A percentile compares a stretch with the other conserved stretches of the same genome.
Conservation (phyloP, 768 basidiomycete genomes). For the Kockovaella imperatae region DNA sequence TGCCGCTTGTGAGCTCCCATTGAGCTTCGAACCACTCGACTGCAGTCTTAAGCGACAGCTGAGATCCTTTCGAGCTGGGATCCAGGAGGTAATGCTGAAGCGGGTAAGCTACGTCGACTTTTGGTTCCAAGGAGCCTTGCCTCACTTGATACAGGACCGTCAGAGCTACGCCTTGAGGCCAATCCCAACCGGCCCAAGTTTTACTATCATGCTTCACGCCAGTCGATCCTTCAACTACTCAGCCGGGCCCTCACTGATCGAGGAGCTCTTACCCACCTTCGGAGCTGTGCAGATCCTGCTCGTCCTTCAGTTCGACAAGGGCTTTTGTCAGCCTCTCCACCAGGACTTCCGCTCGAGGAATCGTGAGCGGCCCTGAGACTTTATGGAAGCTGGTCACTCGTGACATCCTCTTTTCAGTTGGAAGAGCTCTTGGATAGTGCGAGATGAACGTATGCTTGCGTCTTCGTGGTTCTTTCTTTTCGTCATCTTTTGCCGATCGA, state of each 20-base stretch:
- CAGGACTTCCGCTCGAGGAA: slow-evolving; percentile 27
- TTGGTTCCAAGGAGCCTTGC: background rate
- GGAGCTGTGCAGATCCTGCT: slow-evolving; percentile 23
- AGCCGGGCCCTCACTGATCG: too few species aligned
- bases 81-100: slow-evolving; percentile 42
- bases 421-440: too few species aligned
- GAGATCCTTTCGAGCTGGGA: slow-evolving; percentile 13
- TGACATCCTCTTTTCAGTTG: too few species aligned
- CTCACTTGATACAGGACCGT: slow-evolving; percentile 35
- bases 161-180: slow-evolving; percentile 42
- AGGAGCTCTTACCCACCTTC: background rate
- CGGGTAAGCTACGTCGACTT: slow-evolving; percentile 18
- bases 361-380: slow-evolving; percentile 11
- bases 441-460: too few species aligned
- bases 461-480: too few species aligned
- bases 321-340: slow-evolving; percentile 38
- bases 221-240: slow-evolving; percentile 49
- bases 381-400: too few species aligned
- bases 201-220: slow-evolving; percentile 57
- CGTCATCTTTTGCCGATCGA: too few species aligned
- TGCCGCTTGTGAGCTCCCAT: slow-evolving; percentile 45
- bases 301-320: slow-evolving; percentile 53
- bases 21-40: slow-evolving; percentile 52
- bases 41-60: slow-evolving; percentile 47
- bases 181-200: slow-evolving; percentile 56